Evolutionary conservation across 2,329 filamentous ascomycete genomes (phyloP).

Genomic region (Talaromyces islandicus): DNA sequence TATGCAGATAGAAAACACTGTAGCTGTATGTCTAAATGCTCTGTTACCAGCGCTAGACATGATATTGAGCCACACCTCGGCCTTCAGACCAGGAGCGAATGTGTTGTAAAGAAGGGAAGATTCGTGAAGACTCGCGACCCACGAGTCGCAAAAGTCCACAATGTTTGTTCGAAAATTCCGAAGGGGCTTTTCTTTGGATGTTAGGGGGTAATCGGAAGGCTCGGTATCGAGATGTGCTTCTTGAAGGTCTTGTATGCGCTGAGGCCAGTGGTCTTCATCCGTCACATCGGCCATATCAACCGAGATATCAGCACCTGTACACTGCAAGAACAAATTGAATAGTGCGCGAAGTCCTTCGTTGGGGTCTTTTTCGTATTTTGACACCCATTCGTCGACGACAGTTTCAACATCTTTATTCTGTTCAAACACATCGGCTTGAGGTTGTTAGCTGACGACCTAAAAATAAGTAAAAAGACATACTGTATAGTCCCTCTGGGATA

Average conservation of each 20-base stretch:
- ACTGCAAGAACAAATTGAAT: constrained; percentile 57
- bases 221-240: constrained; percentile 77
- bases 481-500: constrained; percentile 53
- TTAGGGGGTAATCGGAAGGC: constrained; percentile 85
- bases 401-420: constrained; percentile 50
- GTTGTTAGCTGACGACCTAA: constrained; percentile 17
- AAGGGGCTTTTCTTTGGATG: constrained; percentile 71
- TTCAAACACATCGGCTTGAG: constrained; percentile 54
- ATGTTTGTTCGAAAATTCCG: constrained; percentile 73
- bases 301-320: constrained; percentile 73
- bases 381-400: constrained; percentile 53
- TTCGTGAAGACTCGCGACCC: constrained; percentile 73
- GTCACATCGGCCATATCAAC: constrained; percentile 78
- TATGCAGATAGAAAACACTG: constrained; percentile 74
- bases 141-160: constrained; percentile 68
- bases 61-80: constrained; percentile 81
- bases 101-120: constrained; percentile 78
- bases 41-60: constrained; percentile 85
- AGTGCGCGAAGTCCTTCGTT: constrained; percentile 51
- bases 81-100: constrained; percentile 72
- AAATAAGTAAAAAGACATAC: constrained; percentile 26
- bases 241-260: constrained; percentile 76
- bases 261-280: constrained; percentile 80
- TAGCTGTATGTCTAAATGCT: constrained; percentile 90
- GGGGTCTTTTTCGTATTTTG: constrained; percentile 51